Conservation (phyloP, 805 yeast genomes). For the Henningerozyma blattae region DNA sequence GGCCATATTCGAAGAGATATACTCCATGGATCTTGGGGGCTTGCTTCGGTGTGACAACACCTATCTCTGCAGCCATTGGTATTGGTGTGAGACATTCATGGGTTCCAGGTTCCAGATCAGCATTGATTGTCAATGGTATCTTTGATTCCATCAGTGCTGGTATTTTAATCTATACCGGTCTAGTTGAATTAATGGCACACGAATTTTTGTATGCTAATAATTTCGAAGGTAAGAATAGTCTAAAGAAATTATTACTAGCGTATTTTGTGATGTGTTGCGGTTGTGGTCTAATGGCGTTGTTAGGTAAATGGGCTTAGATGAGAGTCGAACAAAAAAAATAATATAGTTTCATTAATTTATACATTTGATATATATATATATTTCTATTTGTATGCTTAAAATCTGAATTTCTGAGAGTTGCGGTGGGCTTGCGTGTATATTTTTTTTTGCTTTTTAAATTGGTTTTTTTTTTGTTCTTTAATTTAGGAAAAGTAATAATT, state of each 20-base stretch:
- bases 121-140: conserved; percentile 56
- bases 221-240: conserved; percentile 48
- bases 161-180: conserved; percentile 61
- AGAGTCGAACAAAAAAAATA: no score
- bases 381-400: no score
- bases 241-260: conserved; percentile 36
- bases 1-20: conserved; percentile 33
- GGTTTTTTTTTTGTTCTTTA: no score
- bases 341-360: no score
- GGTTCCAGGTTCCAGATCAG: conserved; percentile 43
- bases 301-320: conserved; percentile 63
- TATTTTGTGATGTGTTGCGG: conserved; percentile 39
- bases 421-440: no score
- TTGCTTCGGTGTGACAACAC: conserved; percentile 48
- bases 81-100: conserved; percentile 57
- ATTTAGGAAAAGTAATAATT: no score
- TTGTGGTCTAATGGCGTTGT: conserved; percentile 58
- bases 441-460: no score
- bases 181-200: conserved; percentile 70
- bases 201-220: conserved; percentile 50
- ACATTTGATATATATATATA: no score
- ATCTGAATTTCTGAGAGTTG: no score
- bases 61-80: conserved; percentile 69
- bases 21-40: conserved; percentile 50
- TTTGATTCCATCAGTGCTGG: conserved; percentile 74